Evolutionary conservation across 257 asterid genomes (phyloP), one percentile per base, ranked within the genome.

Genomic region (Solanum lycopersicoides): DNA sequence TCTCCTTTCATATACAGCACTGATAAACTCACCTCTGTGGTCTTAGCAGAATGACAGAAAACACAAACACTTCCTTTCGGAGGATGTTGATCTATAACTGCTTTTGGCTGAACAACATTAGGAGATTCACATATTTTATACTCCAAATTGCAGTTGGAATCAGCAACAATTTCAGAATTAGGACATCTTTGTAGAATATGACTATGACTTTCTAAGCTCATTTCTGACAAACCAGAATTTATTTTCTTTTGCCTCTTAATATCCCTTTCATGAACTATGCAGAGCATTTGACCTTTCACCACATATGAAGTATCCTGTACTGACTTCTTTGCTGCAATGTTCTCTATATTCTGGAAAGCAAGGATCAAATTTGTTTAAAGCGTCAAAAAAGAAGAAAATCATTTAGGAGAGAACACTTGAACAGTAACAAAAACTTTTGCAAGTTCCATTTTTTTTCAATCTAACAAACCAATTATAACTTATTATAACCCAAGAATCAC

Each of bases 1-100:
- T 82, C 32, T 82, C 69, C 18, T 82, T 30, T 32, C 30, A 82
- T 50, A 34, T 30, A 32, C 69, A 50, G 30, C 18, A 32, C 21
- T 50, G 66, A 79, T 32, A 88, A 87, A 89, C 94, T 92, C 92
- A 97, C 99, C 82, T 94, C 95, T 73, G 96, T 90, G 86, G 92
- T 86, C 87, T 89, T 88, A 44, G 98, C 92, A 82, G 98, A 90
- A 80, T 93, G 94, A 92, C 99, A 97, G 89, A 97, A 94, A 56
- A 93, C 96, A 92, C 99, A 97, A 56, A 87, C 86, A 85, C 87
- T 87, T 92, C 82, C 87, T 87, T 28, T 35, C 87, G 82, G 74
- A 41, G 35, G 90, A 84, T 69, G 90, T 82, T 30, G 88, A 83
- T 84, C 93, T 32, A 86, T 39, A 39, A 82, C 88, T 65, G 79